A percentile compares a stretch with the other conserved stretches of the same genome.
These are phyloP conservation scores for Microbotryomycetes sp. DNA, from an alignment of 1,284 basidiomycete genomes.

Conservation along the genomic window DNA sequence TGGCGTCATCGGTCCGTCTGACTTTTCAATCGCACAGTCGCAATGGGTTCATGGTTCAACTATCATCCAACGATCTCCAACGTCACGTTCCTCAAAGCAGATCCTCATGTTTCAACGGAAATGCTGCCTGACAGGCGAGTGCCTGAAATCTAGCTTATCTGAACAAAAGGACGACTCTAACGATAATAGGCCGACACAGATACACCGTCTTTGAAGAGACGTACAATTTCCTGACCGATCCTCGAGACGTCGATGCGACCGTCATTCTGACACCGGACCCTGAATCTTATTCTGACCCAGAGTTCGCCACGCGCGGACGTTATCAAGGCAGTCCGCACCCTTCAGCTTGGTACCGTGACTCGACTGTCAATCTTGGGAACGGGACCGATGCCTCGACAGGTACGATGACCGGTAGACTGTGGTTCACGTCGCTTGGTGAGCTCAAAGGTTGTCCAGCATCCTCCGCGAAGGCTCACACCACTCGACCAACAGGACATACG, in stretches of 20 bases:
- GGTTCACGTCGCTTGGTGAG: conserved; percentile 9
- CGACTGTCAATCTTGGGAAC: conserved; percentile 20
- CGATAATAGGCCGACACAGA: too few relatives aligned
- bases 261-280: conserved; percentile 22
- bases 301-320: conserved; percentile 8
- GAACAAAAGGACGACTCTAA: too few relatives aligned
- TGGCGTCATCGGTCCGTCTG: background rate
- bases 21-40: background rate
- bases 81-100: background rate
- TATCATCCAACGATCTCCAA: conserved; percentile 12
- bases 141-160: too few relatives aligned
- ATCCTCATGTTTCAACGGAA: background rate
- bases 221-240: conserved; percentile 25
- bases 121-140: background rate
- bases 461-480: too few relatives aligned
- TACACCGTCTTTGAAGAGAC: conserved; percentile 12
- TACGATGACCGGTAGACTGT: conserved; percentile 22
- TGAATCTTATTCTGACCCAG: conserved; percentile 7
- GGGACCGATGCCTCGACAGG: conserved; percentile 1
- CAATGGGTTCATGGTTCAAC: conserved; percentile 14
- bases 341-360: conserved; percentile 25
- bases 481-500: background rate
- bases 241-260: conserved; percentile 25
- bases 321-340: conserved; percentile 25
- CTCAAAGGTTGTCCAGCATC: too few relatives aligned